Conservation (phyloP, 176 grass and related monocot species). For the Melocanna baccifera region DNA sequence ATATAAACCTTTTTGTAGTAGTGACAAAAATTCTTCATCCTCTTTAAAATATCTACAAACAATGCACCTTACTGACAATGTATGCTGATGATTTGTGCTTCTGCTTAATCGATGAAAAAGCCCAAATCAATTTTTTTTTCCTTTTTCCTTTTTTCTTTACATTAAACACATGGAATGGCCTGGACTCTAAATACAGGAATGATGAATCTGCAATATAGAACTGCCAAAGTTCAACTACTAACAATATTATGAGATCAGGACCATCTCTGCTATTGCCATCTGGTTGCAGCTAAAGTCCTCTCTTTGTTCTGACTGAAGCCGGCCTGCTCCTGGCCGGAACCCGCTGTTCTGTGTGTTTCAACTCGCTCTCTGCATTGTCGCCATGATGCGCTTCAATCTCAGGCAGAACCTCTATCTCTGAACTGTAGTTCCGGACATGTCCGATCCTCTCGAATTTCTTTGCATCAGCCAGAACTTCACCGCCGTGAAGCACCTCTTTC, state of each 20-base stretch:
- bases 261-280: neutral
- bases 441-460: neutral
- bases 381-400: neutral
- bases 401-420: conserved; percentile 19
- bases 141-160: neutral
- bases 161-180: neutral
- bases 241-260: neutral
- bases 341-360: neutral
- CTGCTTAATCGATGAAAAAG: neutral
- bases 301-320: conserved; percentile 39
- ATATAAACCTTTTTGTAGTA: too few species aligned
- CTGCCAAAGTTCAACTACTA: neutral
- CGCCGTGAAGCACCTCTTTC: neutral
- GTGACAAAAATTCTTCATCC: neutral
- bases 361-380: neutral
- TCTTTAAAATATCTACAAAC: neutral
- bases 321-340: conserved; percentile 16
- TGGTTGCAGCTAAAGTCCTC: conserved; percentile 10
- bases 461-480: neutral
- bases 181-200: neutral
- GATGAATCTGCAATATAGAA: neutral
- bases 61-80: neutral
- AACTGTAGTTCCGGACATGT: neutral
- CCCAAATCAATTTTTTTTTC: neutral
- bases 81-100: neutral